Conservation (phyloP, 768 basidiomycete genomes). For the Pulveroboletus sp. region DNA sequence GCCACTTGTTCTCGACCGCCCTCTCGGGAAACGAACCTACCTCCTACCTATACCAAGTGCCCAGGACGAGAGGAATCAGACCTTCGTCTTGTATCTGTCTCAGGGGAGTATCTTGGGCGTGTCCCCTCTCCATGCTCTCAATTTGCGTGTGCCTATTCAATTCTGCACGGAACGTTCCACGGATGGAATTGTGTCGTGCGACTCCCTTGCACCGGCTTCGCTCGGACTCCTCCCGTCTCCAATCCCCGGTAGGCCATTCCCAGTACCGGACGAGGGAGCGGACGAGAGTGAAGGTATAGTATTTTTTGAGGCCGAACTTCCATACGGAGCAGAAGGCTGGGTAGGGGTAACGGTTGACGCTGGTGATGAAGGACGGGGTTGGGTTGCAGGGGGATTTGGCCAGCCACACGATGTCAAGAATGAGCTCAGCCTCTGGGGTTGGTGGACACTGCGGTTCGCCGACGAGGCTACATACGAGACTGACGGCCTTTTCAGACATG, state of each 20-base stretch:
- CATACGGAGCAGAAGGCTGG: slow-evolving; percentile 31
- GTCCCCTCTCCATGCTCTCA: slow-evolving; percentile 43
- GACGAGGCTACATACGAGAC: neutral
- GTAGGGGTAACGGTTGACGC: slow-evolving; percentile 52
- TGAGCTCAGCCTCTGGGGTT: slow-evolving; percentile 42
- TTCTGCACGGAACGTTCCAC: slow-evolving; percentile 35
- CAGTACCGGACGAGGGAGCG: slow-evolving; percentile 59
- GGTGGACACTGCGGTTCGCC: slow-evolving; percentile 8
- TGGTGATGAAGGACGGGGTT: slow-evolving; percentile 49
- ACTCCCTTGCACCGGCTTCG: slow-evolving; percentile 37
- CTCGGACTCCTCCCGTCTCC: slow-evolving; percentile 65
- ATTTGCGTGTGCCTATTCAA: slow-evolving; percentile 45
- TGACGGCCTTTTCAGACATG: slow-evolving; percentile 33
- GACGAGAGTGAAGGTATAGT: slow-evolving; percentile 75
- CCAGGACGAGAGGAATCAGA: slow-evolving; percentile 13
- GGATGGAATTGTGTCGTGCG: slow-evolving; percentile 33
- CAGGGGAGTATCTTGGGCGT: slow-evolving; percentile 50
- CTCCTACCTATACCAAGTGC: slow-evolving; percentile 39
- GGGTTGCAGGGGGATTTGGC: slow-evolving; percentile 58
- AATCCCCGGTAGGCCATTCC: slow-evolving; percentile 49
- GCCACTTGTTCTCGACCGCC: slow-evolving; percentile 42
- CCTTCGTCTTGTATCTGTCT: slow-evolving; percentile 56
- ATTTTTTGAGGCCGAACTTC: slow-evolving; percentile 51
- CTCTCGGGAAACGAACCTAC: slow-evolving; percentile 41
- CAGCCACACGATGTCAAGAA: slow-evolving; percentile 28